Evolutionary conservation across 2,329 filamentous ascomycete genomes (phyloP), one percentile per base, ranked within the genome.

Genomic region (Anthostomella pinea): DNA sequence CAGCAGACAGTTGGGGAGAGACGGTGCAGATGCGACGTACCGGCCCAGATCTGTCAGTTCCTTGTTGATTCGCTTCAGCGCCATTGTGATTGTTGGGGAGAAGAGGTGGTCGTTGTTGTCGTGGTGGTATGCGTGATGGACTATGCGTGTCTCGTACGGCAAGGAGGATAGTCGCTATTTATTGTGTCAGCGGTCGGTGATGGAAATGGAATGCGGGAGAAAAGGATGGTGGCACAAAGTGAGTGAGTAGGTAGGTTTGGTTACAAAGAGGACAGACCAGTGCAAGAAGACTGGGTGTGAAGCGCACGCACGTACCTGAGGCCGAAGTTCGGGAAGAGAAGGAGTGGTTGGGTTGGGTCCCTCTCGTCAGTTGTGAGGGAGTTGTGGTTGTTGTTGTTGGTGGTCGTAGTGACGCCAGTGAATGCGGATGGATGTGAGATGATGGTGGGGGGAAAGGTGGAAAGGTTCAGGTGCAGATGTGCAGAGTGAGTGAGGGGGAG

Each of bases 1-100:
- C 33, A 24, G 25, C n/a, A 34, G 10, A 8, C n/a, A n/a, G n/a
- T n/a, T 1, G 20, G 35, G 21, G 26, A 33, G 35, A 46, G 43
- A 39, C 27, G 26, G 35, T 29, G 29, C 39, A 42, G 39, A 51
- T 43, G 41, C 35, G 34, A 74, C 75, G 63, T 83, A 91, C 87
- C 87, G 85, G 73, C 87, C 87, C 69, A 93, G 78, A 67, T 93
- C 87, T 69, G 85, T 83, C 66, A 93, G 81, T 72, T 93, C 87
- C 83, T 90, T 93, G 79, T 91, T 91, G 70, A 93, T 93, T 70
- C 87, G 83, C 84, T 93, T 93, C 60, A 93, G 79, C 69, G 87
- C 87, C 87, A 93, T 93, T 61, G 60, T 65, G 64, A 50, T 45
- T 51, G 37, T 48, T 34, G 49, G 41, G 37, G 43, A 41, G 42